Evolutionary conservation across 148 eudicot species (phyloP).

Genomic region (Rhododendron ovatum): DNA sequence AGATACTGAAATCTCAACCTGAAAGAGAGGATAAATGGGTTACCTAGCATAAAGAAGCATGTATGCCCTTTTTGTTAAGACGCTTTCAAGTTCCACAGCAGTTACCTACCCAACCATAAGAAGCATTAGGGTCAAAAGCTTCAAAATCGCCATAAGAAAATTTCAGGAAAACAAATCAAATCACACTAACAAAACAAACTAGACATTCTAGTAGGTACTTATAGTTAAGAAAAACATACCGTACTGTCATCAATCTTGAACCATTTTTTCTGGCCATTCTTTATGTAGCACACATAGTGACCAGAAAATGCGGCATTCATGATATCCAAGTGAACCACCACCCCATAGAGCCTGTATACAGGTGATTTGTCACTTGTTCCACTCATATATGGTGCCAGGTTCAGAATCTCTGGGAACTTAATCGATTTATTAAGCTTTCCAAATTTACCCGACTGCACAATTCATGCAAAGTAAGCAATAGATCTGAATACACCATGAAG

Average conservation of each 20-base stretch:
- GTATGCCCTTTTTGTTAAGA: slow-evolving; percentile 69
- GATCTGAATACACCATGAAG: neutral
- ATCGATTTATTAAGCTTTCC: slow-evolving; percentile 81
- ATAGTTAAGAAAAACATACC: slow-evolving; percentile 34
- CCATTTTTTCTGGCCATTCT: slow-evolving; percentile 70
- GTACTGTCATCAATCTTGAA: slow-evolving; percentile 73
- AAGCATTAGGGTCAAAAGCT: neutral
- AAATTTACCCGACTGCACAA: slow-evolving; percentile 68
- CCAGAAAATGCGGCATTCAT: slow-evolving; percentile 89
- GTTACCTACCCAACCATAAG: slow-evolving; percentile 41
- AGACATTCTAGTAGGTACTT: neutral
- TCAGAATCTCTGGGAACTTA: slow-evolving; percentile 63
- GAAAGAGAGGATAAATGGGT: neutral
- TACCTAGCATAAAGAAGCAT: slow-evolving; percentile 93
- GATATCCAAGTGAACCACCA: slow-evolving; percentile 77
- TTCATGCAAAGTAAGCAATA: slow-evolving; percentile 9
- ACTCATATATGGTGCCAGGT: slow-evolving; percentile 76
- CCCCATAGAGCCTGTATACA: slow-evolving; percentile 69
- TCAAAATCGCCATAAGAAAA: neutral
- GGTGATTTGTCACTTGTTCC: slow-evolving; percentile 67
- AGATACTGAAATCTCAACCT: neutral
- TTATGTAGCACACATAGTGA: slow-evolving; percentile 80
- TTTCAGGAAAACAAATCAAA: neutral
- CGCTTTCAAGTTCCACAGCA: slow-evolving; percentile 56
- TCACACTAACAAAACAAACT: neutral